These are phyloP conservation scores for Hysterium pulicare DNA, from an alignment of 2,329 filamentous ascomycete species.

Conservation along the genomic window DNA sequence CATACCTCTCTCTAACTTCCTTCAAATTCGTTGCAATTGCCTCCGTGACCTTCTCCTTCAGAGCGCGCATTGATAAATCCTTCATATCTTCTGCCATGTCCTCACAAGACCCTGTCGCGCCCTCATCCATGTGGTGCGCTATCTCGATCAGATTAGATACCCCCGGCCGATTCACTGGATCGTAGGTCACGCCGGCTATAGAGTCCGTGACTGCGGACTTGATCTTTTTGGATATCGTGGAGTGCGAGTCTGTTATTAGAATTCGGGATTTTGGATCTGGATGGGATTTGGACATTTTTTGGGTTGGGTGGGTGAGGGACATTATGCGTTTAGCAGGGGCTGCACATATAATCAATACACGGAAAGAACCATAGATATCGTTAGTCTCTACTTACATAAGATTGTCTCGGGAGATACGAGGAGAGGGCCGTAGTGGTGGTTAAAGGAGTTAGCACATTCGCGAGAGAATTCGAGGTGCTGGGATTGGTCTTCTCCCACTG, in stretches of 20 bases:
- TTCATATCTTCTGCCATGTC: slow-evolving; percentile 48
- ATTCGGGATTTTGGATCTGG: slow-evolving; percentile 70
- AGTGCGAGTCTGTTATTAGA: slow-evolving; percentile 68
- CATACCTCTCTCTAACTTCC: slow-evolving; percentile 57
- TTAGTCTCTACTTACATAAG: slow-evolving; percentile 55
- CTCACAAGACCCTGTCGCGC: slow-evolving; percentile 33
- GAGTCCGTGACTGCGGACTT: slow-evolving; percentile 75
- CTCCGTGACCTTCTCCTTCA: slow-evolving; percentile 64
- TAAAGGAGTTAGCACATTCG: slow-evolving; percentile 83
- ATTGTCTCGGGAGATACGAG: slow-evolving; percentile 68
- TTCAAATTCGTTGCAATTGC: slow-evolving; percentile 53
- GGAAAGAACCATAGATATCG: slow-evolving; percentile 14
- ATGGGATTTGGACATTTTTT: slow-evolving; percentile 96
- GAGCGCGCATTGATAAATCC: slow-evolving; percentile 48
- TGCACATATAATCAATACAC: slow-evolving; percentile 25
- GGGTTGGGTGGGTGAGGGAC: slow-evolving; percentile 73
- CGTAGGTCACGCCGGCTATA: slow-evolving; percentile 64
- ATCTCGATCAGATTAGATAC: slow-evolving; percentile 85
- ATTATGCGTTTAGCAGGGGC: slow-evolving; percentile 78
- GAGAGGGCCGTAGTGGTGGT: slow-evolving; percentile 64
- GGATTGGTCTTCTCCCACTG: slow-evolving; percentile 90
- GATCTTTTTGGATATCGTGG: slow-evolving; percentile 67
- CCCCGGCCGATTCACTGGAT: slow-evolving; percentile 67
- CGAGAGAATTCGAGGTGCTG: slow-evolving; percentile 94
- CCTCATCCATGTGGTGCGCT: slow-evolving; percentile 63